Evolutionary conservation across 805 yeast genomes (phyloP).

Genomic region (Myxozyma mucilagina): DNA sequence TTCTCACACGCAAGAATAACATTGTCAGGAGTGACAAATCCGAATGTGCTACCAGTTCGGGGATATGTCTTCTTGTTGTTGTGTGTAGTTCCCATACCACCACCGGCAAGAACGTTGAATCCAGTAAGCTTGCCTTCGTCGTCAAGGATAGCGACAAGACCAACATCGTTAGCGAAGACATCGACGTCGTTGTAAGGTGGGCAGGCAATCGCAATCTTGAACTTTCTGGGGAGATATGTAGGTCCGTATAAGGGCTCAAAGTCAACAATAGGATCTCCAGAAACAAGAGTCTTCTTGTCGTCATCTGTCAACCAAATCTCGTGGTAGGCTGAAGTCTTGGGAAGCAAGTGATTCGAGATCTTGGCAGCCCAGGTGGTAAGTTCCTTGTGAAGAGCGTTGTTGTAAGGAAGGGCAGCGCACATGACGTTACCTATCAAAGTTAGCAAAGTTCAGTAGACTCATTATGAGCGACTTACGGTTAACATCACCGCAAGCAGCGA

Average conservation of each 20-base stretch:
- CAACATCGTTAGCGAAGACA: conserved; percentile 93
- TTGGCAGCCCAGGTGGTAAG: conserved; percentile 60
- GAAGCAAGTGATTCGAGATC: conserved; percentile 81
- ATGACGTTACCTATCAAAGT: conserved; percentile 62
- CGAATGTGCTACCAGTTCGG: conserved; percentile 85
- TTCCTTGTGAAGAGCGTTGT: conserved; percentile 78
- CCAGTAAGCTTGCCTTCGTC: conserved; percentile 61
- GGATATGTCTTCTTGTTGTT: conserved; percentile 96
- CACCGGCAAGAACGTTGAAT: conserved; percentile 88
- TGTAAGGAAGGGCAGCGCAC: conserved; percentile 84
- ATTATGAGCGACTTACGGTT: conserved; percentile 51
- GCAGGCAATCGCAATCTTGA: conserved; percentile 89
- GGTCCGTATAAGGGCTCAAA: conserved; percentile 87
- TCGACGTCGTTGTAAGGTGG: conserved; percentile 97
- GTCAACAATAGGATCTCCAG: conserved; percentile 80
- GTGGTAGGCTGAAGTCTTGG: conserved; percentile 91
- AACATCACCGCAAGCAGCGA: conserved; percentile 98
- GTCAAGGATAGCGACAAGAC: conserved; percentile 78
- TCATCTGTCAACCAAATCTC: conserved; percentile 90
- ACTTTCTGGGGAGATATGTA: conserved; percentile 89
- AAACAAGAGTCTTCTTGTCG: conserved; percentile 77
- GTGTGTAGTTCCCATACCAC: conserved; percentile 99
- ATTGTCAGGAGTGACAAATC: conserved; percentile 68
- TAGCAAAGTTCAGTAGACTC: background rate
- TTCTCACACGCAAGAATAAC: conserved; percentile 81